A percentile compares a stretch with the other conserved stretches of the same genome.
These are phyloP conservation scores for Colletotrichum paranaense DNA, from an alignment of 2,329 filamentous ascomycete species.

Conservation along the genomic window DNA sequence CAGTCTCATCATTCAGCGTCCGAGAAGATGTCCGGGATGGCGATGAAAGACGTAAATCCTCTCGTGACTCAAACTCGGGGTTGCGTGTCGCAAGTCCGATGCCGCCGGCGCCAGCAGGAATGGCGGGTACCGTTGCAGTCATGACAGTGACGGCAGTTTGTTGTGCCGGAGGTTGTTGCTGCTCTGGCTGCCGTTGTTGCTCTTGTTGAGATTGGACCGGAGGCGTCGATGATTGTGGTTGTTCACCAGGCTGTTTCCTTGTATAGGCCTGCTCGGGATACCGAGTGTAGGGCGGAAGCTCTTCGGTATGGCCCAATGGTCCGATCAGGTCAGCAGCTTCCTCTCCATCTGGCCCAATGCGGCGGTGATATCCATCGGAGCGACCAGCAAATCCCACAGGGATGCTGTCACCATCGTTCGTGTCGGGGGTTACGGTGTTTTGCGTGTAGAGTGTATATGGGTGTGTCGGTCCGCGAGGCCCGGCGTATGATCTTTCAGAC, in stretches of 20 bases:
- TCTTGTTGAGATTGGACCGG: slow-evolving; percentile 4
- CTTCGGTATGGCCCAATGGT: slow-evolving; percentile 88
- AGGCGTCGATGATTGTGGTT: slow-evolving; percentile 6
- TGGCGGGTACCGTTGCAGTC: slow-evolving; percentile 40
- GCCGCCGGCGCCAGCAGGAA: slow-evolving; percentile 70
- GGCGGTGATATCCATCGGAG: slow-evolving; percentile 74
- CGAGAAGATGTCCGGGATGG: slow-evolving; percentile 63
- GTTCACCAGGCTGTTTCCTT: slow-evolving; percentile 56
- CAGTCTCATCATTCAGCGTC: slow-evolving; percentile 60
- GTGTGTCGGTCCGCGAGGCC: slow-evolving; percentile 77
- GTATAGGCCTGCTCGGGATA: slow-evolving; percentile 81
- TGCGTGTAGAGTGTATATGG: slow-evolving; percentile 91
- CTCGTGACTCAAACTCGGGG: slow-evolving; percentile 70
- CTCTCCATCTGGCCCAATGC: slow-evolving; percentile 83
- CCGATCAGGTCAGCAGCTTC: slow-evolving; percentile 90
- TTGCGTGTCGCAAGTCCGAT: slow-evolving; percentile 70
- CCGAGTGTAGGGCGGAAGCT: slow-evolving; percentile 89
- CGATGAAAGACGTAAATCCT: slow-evolving; percentile 60
- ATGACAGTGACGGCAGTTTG: slow-evolving; percentile 22
- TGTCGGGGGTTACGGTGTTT: slow-evolving; percentile 73
- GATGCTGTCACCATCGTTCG: slow-evolving; percentile 54
- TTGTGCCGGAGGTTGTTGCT: slow-evolving; percentile 14
- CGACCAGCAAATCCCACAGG: slow-evolving; percentile 81
- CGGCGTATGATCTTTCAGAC: slow-evolving; percentile 68
- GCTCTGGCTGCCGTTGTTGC: slow-evolving; percentile 24